Percentiles rank a stretch among this genome's conserved stretches.
Evolutionary conservation across 148 eudicot genomes (phyloP).

Genomic region (Spergularia marina): DNA sequence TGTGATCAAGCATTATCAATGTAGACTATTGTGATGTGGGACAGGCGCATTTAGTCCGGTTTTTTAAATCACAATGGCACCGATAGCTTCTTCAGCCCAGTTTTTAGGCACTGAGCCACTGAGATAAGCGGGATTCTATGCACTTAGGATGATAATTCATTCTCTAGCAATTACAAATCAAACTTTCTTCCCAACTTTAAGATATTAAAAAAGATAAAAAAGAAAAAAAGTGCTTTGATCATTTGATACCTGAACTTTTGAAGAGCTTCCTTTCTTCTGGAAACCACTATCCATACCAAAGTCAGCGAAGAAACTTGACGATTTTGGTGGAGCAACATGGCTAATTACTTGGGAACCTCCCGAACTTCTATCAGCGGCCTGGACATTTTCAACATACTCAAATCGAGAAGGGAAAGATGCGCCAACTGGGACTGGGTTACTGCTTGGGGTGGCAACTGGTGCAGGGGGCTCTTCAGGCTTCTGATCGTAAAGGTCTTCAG

Average conservation of each 20-base stretch:
- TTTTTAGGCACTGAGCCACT: too few species aligned
- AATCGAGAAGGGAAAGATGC: conserved; percentile 74
- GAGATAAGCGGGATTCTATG: not conserved
- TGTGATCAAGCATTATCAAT: not conserved
- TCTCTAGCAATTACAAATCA: not conserved
- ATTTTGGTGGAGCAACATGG: conserved; percentile 83
- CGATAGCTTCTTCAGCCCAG: not conserved
- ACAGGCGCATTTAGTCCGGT: not conserved
- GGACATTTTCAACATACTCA: conserved; percentile 69
- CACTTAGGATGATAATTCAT: not conserved
- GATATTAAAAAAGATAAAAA: not conserved
- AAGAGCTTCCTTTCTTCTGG: conserved; percentile 57
- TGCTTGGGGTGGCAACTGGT: conserved; percentile 62
- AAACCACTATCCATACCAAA: conserved; percentile 94
- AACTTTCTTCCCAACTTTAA: not conserved
- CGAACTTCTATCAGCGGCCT: conserved; percentile 51
- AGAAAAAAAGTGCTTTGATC: not conserved
- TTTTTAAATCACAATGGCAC: not conserved
- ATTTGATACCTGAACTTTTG: conserved; percentile 69
- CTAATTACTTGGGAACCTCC: conserved; percentile 47
- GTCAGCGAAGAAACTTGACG: conserved; percentile 85
- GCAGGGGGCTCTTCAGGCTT: conserved; percentile 87
- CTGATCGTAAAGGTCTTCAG: conserved; percentile 88
- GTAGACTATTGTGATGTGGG: conserved; percentile 3
- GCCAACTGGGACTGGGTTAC: conserved; percentile 40